Evolutionary conservation across 2,329 filamentous ascomycete species (phyloP), one percentile per base, ranked within the genome.

Genomic region (Lachnellula occidentalis): DNA sequence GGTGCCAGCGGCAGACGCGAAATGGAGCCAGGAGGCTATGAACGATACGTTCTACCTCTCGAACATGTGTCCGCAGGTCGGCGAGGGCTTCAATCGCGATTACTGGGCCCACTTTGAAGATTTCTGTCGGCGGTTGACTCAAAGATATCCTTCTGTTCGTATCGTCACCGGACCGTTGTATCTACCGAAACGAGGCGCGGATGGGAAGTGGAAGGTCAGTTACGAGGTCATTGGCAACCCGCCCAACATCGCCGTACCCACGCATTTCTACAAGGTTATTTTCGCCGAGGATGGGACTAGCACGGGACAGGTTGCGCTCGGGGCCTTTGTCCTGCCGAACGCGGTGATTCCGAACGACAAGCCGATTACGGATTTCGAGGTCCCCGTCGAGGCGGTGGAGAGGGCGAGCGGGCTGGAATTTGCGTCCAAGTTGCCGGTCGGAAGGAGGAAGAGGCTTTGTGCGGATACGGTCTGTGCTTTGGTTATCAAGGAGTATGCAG

Each of bases 71-170:
- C 94, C 94, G 34, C 94, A 99, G 75, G 94, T 99, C 31, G 94
- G 94, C 62, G 90, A 96, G 69, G 94, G 94, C 56, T 99, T 99
- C 79, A 99, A 99, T 76, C 82, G 94, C 50, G 94, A 99, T 75
- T 99, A 99, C 81, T 99, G 94, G 94, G 88, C 94, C 37, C 94
- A 99, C 72, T 92, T 99, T 63, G 94, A 99, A 75, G 92, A 96
- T 69, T 99, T 97, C 69, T 96, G 92, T 74, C 83, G 94, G 9
- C 78, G 90, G 17, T 77, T 99, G 61, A 92, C 92, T 1, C 74
- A 77, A 46, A 80, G 77, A 51, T 99, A 96, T 69, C 92, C 92
- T 1, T 88, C 82, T 42, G 92, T 99, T 24, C 81, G 94, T 58
- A 86, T 97, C 63, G 90, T 96, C 53, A 99, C 94, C 0, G 94